A percentile compares a stretch with the other conserved stretches of the same genome.
Conservation (phyloP, 225 moss, liverwort and hornwort species). For the Marchantia polymorpha region DNA sequence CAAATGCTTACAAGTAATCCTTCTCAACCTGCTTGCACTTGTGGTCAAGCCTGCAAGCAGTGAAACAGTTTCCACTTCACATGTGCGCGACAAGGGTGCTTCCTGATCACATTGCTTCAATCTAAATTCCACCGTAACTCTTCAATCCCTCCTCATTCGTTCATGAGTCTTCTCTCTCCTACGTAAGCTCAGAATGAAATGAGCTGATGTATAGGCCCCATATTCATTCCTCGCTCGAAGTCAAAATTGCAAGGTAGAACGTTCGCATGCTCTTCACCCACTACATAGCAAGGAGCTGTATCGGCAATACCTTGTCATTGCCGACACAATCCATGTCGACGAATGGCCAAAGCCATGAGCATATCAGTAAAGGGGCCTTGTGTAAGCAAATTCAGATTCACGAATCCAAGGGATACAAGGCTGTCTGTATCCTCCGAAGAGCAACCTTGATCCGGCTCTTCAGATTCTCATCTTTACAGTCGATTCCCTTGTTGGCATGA, state of each 20-base stretch:
- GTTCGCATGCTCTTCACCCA: background rate
- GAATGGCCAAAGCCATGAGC: background rate
- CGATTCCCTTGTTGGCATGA: slow-evolving; percentile 86
- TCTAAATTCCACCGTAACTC: background rate
- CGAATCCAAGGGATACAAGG: slow-evolving; percentile 77
- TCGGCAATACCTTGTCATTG: background rate
- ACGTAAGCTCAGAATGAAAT: too few relatives aligned
- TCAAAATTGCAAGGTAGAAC: slow-evolving; percentile 13
- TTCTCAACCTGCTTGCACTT: background rate
- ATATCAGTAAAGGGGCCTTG: background rate
- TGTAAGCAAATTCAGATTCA: slow-evolving; percentile 18
- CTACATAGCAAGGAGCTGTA: background rate
- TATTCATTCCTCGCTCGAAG: background rate
- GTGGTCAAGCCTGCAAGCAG: background rate
- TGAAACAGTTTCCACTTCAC: background rate
- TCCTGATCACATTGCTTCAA: too few relatives aligned
- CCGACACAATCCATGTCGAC: background rate
- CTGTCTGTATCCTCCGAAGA: slow-evolving; percentile 91
- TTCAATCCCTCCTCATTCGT: background rate
- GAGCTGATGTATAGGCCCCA: background rate
- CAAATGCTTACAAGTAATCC: background rate
- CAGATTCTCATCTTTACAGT: slow-evolving; percentile 75
- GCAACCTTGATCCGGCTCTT: slow-evolving; percentile 86
- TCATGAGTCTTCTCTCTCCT: background rate
- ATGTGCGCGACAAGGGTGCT: slow-evolving; percentile 1